Evolutionary conservation across 2,329 filamentous ascomycete genomes (phyloP).

Genomic region (Fusarium devonianum): DNA sequence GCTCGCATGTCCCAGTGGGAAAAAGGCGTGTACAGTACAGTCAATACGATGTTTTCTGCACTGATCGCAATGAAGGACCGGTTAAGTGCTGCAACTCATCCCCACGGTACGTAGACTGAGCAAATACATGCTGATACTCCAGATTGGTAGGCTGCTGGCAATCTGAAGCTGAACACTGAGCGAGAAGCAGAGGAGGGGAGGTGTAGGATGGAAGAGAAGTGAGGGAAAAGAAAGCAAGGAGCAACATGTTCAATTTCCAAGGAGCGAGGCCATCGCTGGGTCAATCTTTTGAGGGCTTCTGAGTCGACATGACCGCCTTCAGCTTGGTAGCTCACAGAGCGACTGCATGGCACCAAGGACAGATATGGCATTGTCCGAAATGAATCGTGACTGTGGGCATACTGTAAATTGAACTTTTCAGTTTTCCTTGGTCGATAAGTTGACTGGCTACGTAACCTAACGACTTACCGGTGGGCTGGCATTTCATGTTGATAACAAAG

Average conservation of each 20-base stretch:
- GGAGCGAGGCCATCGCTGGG: background rate
- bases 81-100: background rate
- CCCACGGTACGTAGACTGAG: background rate
- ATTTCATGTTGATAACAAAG: too few species aligned
- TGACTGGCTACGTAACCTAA: too few species aligned
- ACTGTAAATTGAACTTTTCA: too few species aligned
- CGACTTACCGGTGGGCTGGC: too few species aligned
- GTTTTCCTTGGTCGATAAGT: too few species aligned
- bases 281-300: background rate
- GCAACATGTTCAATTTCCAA: background rate
- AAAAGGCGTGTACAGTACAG: background rate
- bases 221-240: background rate
- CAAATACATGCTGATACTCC: background rate
- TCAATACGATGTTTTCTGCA: conserved; percentile 2
- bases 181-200: conserved; percentile 17
- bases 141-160: conserved; percentile 6
- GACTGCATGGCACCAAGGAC: too few species aligned
- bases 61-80: background rate
- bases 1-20: conserved; percentile 12
- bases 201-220: background rate
- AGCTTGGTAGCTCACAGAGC: too few species aligned
- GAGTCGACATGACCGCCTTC: too few species aligned
- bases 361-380: too few species aligned
- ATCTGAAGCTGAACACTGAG: conserved; percentile 4
- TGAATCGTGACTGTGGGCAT: too few species aligned